These are phyloP conservation scores for Coriolopsis trogii DNA, from an alignment of 1,284 basidiomycete genomes.

Conservation along the genomic window DNA sequence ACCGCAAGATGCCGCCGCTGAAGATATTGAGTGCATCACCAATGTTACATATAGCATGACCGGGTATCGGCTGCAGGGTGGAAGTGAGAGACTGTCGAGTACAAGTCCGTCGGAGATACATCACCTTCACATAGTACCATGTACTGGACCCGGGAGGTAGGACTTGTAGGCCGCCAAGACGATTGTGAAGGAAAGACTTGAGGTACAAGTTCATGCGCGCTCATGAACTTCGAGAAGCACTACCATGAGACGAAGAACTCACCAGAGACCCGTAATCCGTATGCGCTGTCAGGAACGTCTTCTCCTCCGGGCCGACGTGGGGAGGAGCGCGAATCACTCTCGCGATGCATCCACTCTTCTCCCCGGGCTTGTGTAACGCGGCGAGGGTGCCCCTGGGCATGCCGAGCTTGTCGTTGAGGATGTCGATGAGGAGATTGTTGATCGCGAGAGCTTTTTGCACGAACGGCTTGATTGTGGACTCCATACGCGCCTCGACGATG, in stretches of 20 bases:
- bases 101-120: not conserved
- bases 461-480: conserved; percentile 34
- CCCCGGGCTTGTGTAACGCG: conserved; percentile 12
- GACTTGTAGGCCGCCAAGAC: conserved; percentile 72
- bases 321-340: conserved; percentile 36
- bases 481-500: conserved; percentile 36
- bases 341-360: conserved; percentile 22
- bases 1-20: conserved; percentile 42
- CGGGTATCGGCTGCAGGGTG: conserved; percentile 31
- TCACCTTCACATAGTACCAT: conserved; percentile 74
- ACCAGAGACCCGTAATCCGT: conserved; percentile 41
- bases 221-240: not conserved
- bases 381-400: conserved; percentile 21
- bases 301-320: conserved; percentile 15
- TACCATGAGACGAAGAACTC: not conserved
- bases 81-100: no score
- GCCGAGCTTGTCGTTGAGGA: conserved; percentile 36
- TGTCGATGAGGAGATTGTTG: conserved; percentile 34
- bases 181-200: conserved; percentile 68
- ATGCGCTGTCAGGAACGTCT: conserved; percentile 31
- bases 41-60: conserved; percentile 39
- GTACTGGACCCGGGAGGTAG: conserved; percentile 57
- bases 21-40: conserved; percentile 42
- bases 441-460: conserved; percentile 34
- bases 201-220: not conserved